Base-by-base conservation (phyloP, 176 grass and related monocot genomes). In the Poa pratensis region DNA sequence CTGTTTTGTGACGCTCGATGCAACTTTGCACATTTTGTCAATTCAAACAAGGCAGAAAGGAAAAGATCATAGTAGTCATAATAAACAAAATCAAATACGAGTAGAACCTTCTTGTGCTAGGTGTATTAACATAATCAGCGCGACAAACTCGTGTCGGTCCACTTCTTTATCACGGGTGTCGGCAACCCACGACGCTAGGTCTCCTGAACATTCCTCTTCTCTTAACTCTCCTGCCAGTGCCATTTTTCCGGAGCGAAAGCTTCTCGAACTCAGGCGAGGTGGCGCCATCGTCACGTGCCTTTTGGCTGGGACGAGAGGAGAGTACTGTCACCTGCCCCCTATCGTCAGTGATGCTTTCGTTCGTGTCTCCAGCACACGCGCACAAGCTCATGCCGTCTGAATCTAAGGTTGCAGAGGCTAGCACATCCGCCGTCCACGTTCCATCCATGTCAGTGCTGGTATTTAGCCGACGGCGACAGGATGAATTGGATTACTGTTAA, bases 1-100 rank as follows among this genome's bases (percentile, higher is more conserved):
- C 20, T 18, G 19, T 59, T 80, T 83, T 71, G 86, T 59, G 55
- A 78, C 51, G 79, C 51, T 77, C 80, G 80, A 88, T 78, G 86
- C 80, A 82, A 3, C 86, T 83, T 88, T 88, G 51, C 46, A 4
- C 40, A 9, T 28, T 51, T 70, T 61, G 67, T 78, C 55, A 57
- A 83, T 42, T 52, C 43, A 45, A 74, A 54, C 42, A 6, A 58
- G 23, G 48, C 48, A 43, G 69, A 87, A 65, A 67, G 34, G 24
- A 12, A 75, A 42, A 55, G 43, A 16, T 46, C 19, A 2, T 6
- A n/a, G 39, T 48, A 8, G 40, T 39, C 37, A 6, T 42, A 48
- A 12, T 74, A 55, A 24, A 72, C 20, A 42, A n/a, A 39, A 51
- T 6, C 42, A 1, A 62, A 48, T 49, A 73, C 51, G 45, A 20